Base-by-base conservation (phyloP, 2,329 filamentous ascomycete species). In the Colletotrichum tofieldiae region DNA sequence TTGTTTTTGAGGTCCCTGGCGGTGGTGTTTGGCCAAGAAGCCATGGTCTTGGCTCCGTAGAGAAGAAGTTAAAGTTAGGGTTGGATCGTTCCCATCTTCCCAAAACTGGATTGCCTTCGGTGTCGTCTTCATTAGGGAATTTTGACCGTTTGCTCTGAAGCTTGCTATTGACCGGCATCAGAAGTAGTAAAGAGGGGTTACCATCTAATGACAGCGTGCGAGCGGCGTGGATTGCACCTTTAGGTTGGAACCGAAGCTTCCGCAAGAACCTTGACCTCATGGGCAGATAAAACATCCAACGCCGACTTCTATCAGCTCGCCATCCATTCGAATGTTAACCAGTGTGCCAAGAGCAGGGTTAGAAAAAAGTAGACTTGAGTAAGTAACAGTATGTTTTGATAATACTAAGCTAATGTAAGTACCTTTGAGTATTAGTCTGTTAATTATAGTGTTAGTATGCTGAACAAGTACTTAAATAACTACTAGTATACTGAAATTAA, bases 281-380 rank as follows among this genome's bases (percentile, higher is more conserved):
- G n/a, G 8, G 3, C 14, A 3, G 16, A 20, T 8, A 32, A 16
- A 54, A 16, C 16, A 23, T 61, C 5, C 23, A 1, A 16, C 16
- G 18, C 14, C 9, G 18, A n/a, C 47, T 2, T 20, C 16, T 39
- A 4, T 26, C 14, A 18, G 20, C 18, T 60, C 37, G 23, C 16
- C 11, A 16, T 9, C 16, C 23, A 49, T 35, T 23, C 3, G 20
- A 39, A 37, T 26, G n/a, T 41, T 26, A 26, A 14, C 11, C 41
- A n/a, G 41, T 7, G 39, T 26, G 63, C 67, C 67, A 71, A 71
- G 54, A 37, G n/a, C n/a, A n/a, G n/a, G n/a, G n/a, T n/a, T n/a
- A n/a, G n/a, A n/a, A n/a, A n/a, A n/a, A n/a, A n/a, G n/a, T n/a
- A n/a, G n/a, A n/a, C n/a, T n/a, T n/a, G n/a, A n/a, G n/a, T n/a